Base-by-base conservation (phyloP, 352 stramenopile species). In the Aphanomyces astaci region DNA sequence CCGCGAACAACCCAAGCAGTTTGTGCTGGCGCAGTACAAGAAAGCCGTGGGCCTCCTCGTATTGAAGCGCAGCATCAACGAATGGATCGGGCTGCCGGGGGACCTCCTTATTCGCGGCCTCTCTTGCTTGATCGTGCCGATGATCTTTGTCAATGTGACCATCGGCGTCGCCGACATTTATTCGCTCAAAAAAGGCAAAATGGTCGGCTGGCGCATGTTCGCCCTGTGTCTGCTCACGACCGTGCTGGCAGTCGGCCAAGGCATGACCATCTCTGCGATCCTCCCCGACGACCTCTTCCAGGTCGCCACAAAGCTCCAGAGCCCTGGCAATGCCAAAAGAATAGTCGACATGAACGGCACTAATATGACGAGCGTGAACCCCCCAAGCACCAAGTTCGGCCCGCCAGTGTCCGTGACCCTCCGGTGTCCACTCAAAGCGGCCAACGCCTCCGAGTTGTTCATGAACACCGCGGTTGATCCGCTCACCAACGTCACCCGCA, bases 91-190 rank as follows among this genome's bases (percentile, higher is more conserved):
- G n/a, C 81, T 84, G 5, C 83, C 85, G 0, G 85, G 85, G 0
- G 79, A 89, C 51, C 75, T 94, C 27, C 90, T 88, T 72, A 75
- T 91, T 4, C 83, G 83, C 31, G 83, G 82, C 1, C 78, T 92
- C 28, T 75, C 88, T 74, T 94, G 85, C 71, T 71, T 94, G 40
- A 82, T 94, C 63, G 73, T 92, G 63, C 83, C 83, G 24, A 80
- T 92, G 59, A 81, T 92, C 60, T 89, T 94, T 57, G 78, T 91
- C 25, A 93, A 91, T 71, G 59, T 94, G 43, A 82, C 79, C 19
- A 80, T 90, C 13, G 78, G 78, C 3, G 78, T 89, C 1, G 79
- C 83, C 2, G 82, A 94, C 62, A 77, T 92, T 31, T 76, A 79
- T 43, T 72, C 82, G 64, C 75, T 86, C 49, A 73, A 78, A 10